Percentiles rank a stretch among this genome's conserved stretches.
Evolutionary conservation across 306 rosid genomes (phyloP).

Genomic region (Trichosanthes truncata): DNA sequence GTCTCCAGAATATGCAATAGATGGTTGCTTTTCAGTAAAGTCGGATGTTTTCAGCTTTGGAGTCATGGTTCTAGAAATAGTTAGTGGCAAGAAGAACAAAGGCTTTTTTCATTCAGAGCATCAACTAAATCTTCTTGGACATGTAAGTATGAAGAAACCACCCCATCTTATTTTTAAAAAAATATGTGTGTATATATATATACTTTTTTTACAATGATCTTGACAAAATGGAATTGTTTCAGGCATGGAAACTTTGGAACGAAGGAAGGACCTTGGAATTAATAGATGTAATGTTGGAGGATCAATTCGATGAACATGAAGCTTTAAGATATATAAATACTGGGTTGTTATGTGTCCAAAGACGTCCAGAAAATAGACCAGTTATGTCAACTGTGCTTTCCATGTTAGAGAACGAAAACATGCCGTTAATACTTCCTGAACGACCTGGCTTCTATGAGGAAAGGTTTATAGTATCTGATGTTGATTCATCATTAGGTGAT

Average conservation of each 20-base stretch:
- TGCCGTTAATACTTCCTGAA: constrained; percentile 7
- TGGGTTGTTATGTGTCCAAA: constrained; percentile 23
- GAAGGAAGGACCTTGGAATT: constrained; percentile 11
- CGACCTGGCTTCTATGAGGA: constrained; percentile 15
- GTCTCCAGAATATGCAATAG: constrained; percentile 27
- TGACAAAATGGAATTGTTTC: not conserved
- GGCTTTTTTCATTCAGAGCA: constrained; percentile 9
- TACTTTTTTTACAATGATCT: not conserved
- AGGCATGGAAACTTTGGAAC: constrained; percentile 22
- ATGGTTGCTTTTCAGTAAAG: constrained; percentile 20
- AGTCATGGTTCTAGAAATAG: constrained; percentile 32
- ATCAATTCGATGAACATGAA: constrained; percentile 2
- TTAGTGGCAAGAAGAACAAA: constrained; percentile 31
- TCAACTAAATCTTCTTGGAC: constrained; percentile 20
- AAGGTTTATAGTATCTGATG: not conserved
- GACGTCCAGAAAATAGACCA: constrained; percentile 18
- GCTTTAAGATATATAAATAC: constrained; percentile 11
- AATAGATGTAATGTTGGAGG: not conserved
- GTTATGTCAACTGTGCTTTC: constrained; percentile 15
- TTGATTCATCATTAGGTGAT: not conserved
- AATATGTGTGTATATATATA: too few species aligned
- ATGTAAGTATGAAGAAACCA: not conserved
- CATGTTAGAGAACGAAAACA: constrained; percentile 16
- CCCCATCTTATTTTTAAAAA: not conserved
- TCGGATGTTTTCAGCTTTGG: constrained; percentile 45